Percentiles rank a stretch among this genome's conserved stretches.
Conservation (phyloP, 805 yeast species). For the Kregervanrija fluxuum region DNA sequence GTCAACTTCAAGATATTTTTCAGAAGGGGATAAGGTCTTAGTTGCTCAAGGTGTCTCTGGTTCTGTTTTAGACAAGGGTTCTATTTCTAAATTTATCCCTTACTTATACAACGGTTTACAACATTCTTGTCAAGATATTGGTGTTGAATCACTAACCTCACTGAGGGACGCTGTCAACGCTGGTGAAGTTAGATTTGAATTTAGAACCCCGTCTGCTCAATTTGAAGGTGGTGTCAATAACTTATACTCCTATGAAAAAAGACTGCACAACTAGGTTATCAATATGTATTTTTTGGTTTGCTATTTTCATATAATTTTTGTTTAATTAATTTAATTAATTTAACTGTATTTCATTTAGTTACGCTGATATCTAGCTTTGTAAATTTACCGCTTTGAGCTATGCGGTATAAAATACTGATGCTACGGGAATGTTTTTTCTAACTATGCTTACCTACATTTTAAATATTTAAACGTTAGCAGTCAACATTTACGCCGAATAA, state of each 20-base stretch:
- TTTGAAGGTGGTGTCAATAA: conserved; percentile 98
- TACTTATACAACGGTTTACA: conserved; percentile 92
- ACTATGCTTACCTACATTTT: not conserved
- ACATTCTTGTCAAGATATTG: conserved; percentile 98
- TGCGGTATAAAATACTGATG: too few species aligned
- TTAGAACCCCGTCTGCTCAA: conserved; percentile 98
- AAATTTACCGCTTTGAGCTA: not conserved
- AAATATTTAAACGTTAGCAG: too few species aligned
- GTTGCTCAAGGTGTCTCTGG: conserved; percentile 99
- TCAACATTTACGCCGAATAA: not conserved
- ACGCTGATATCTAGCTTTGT: not conserved
- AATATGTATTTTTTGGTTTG: not conserved
- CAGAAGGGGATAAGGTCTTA: conserved; percentile 89
- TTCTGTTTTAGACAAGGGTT: conserved; percentile 94
- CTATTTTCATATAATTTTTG: not conserved
- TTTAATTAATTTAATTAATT: not conserved
- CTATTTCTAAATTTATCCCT: conserved; percentile 87
- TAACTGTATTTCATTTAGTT: not conserved
- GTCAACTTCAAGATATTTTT: conserved; percentile 95
- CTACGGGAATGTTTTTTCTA: too few species aligned
- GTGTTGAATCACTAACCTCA: conserved; percentile 58
- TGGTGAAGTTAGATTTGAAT: conserved; percentile 86
- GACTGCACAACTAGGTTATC: conserved; percentile 67
- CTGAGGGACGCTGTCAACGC: conserved; percentile 57
- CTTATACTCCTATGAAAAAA: conserved; percentile 94